phyloP scores from a whole-genome alignment of 495 filamentous ascomycete genomes.

The Penicillium lagena region DNA sequence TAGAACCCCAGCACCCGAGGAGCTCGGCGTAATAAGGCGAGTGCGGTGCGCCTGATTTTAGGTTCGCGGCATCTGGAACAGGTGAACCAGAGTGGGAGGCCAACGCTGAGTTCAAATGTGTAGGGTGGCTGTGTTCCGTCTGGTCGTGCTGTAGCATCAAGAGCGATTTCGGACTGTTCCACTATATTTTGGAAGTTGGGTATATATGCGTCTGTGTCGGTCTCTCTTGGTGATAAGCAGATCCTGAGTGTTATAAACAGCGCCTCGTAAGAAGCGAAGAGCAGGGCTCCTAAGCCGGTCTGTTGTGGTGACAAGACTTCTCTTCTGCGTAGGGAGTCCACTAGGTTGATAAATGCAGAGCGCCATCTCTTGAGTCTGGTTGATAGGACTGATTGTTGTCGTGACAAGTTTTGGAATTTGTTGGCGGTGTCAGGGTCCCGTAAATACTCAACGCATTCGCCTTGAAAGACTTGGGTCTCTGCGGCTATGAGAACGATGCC shows the following conservation, averaged over 20 bases:
- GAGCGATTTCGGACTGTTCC: constrained; percentile 14
- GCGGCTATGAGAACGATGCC: constrained; percentile 18
- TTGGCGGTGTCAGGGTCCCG: background rate
- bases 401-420: constrained; percentile 4
- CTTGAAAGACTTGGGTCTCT: constrained; percentile 18
- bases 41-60: constrained; percentile 15
- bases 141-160: constrained; percentile 5
- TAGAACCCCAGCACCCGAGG: constrained; percentile 21
- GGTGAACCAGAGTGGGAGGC: constrained; percentile 18
- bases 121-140: constrained; percentile 22
- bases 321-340: background rate
- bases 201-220: constrained; percentile 14
- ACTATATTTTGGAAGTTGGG: constrained; percentile 19
- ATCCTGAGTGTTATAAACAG: constrained; percentile 3
- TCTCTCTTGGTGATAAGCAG: constrained; percentile 4
- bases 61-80: constrained; percentile 24
- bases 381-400: constrained; percentile 5
- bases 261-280: constrained; percentile 8
- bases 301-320: background rate
- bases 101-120: constrained; percentile 23
- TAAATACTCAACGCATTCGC: constrained; percentile 7
- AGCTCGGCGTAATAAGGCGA: constrained; percentile 13
- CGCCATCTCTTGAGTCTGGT: constrained; percentile 5
- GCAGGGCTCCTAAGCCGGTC: constrained; percentile 1
- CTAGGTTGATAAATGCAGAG: constrained; percentile 5